Conservation (phyloP, 306 rosid genomes). For the Canavalia ensiformis region DNA sequence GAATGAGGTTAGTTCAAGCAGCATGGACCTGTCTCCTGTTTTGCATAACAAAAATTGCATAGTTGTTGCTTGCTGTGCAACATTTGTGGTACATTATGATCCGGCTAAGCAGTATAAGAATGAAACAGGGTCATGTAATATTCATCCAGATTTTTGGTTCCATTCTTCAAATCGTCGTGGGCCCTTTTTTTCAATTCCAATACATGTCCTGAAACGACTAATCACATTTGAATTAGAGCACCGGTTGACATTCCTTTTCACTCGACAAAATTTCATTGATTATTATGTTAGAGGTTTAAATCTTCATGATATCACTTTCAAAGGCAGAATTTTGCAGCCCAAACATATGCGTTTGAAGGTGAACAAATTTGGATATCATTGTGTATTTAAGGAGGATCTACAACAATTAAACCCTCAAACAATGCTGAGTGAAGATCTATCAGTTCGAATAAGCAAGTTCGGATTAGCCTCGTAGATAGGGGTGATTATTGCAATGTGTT, state of each 20-base stretch:
- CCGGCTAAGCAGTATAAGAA: too few relatives aligned
- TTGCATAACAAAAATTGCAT: background rate
- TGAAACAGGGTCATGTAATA: too few relatives aligned
- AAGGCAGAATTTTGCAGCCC: too few relatives aligned
- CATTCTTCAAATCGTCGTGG: too few relatives aligned
- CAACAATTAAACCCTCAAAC: background rate
- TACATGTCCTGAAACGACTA: background rate
- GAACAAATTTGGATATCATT: background rate
- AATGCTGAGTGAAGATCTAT: background rate
- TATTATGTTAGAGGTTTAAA: too few relatives aligned
- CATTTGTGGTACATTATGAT: background rate
- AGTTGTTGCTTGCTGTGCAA: background rate
- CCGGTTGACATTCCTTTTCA: background rate
- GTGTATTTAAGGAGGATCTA: constrained; percentile 2
- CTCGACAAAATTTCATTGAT: background rate
- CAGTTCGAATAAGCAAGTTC: background rate
- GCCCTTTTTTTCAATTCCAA: background rate
- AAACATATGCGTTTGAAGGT: background rate
- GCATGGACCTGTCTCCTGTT: background rate
- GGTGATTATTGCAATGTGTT: too few relatives aligned
- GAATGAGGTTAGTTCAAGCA: background rate
- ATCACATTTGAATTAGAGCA: background rate
- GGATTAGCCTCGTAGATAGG: background rate
- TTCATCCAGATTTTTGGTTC: too few relatives aligned
- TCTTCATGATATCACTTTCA: too few relatives aligned